These are phyloP conservation scores for Leccinum disarticulatum DNA, from an alignment of 768 basidiomycete genomes.

Conservation along the genomic window DNA sequence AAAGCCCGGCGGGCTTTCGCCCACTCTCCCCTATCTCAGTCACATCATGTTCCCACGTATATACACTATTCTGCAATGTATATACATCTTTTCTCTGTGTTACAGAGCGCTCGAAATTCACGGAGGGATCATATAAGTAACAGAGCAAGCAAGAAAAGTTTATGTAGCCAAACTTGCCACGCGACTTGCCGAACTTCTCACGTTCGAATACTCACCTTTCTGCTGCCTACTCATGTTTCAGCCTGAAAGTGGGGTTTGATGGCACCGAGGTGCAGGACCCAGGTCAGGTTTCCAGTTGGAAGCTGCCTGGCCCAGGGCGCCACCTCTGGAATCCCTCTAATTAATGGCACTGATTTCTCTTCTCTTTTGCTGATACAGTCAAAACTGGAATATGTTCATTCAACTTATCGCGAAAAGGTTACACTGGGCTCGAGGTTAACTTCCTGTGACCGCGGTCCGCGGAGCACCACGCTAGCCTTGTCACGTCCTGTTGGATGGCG, in stretches of 20 bases:
- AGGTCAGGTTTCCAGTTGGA: neutral
- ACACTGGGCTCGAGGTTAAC: neutral
- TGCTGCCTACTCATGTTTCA: no score
- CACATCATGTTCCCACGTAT: no score
- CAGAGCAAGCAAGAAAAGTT: neutral
- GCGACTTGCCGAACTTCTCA: neutral
- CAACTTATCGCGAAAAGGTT: neutral
- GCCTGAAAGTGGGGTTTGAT: neutral
- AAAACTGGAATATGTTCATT: neutral
- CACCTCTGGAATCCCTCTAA: no score
- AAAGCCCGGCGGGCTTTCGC: no score
- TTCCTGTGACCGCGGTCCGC: neutral
- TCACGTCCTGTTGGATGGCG: neutral
- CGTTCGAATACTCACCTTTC: neutral
- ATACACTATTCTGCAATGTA: no score
- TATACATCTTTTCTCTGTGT: no score
- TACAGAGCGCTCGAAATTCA: no score
- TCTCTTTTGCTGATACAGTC: no score
- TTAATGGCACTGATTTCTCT: no score
- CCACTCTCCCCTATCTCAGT: no score
- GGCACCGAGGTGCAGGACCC: no score
- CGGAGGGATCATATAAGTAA: no score
- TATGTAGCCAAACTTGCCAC: neutral
- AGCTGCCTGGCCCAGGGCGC: neutral
- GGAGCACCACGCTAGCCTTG: neutral